Evolutionary conservation across 768 basidiomycete species (phyloP).

Genomic region (Psilocybe cyanescens): DNA sequence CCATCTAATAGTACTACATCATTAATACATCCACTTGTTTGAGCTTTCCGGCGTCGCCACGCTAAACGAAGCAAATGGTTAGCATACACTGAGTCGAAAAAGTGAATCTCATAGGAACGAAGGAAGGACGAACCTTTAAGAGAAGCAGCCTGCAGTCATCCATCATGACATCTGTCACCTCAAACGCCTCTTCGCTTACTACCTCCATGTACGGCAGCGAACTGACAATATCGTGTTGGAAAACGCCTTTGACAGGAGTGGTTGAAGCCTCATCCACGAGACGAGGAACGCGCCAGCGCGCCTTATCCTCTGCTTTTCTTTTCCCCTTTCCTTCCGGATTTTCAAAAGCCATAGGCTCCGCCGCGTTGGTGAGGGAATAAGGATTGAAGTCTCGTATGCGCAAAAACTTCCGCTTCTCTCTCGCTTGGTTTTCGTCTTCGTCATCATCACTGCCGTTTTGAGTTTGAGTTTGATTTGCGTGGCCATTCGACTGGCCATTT

Average conservation of each 20-base stretch:
- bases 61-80: constrained; percentile 29
- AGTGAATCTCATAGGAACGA: not conserved
- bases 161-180: constrained; percentile 62
- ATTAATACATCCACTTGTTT: constrained; percentile 48
- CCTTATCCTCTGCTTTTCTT: constrained; percentile 30
- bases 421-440: not conserved
- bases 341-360: not conserved
- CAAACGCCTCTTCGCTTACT: constrained; percentile 48
- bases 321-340: constrained; percentile 25
- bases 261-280: constrained; percentile 46
- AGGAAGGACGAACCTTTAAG: constrained; percentile 41
- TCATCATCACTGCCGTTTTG: constrained; percentile 10
- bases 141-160: constrained; percentile 54
- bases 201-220: constrained; percentile 55
- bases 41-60: constrained; percentile 38
- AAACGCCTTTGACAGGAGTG: constrained; percentile 47
- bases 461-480: not conserved
- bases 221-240: constrained; percentile 49
- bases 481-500: not conserved
- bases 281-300: constrained; percentile 33
- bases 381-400: constrained; percentile 37
- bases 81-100: not conserved
- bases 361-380: constrained; percentile 28
- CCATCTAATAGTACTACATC: constrained; percentile 31
- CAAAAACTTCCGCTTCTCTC: constrained; percentile 24